Percentiles rank a stretch among this genome's conserved stretches.
phyloP scores from a whole-genome alignment of 225 moss, liverwort and hornwort species.

The Thuidium tamariscinum region DNA sequence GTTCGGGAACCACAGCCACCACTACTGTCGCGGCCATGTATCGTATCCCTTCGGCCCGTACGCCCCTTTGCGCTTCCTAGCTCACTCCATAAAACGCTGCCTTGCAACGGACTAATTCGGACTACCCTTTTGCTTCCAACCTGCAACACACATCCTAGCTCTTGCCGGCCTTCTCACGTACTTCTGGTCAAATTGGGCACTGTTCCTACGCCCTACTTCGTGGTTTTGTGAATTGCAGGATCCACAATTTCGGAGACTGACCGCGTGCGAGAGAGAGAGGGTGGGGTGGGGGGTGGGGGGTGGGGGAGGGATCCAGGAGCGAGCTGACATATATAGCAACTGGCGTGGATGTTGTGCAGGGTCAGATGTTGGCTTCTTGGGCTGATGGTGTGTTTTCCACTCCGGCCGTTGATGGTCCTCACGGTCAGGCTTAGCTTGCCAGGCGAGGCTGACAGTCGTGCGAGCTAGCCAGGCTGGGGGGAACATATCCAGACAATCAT shows the following conservation, averaged over 20 bases:
- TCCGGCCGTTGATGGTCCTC: neutral
- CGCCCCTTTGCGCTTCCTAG: neutral
- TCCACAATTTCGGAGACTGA: neutral
- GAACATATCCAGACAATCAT: slow-evolving; percentile 1
- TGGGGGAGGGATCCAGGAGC: neutral
- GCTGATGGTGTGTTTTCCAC: slow-evolving; percentile 8
- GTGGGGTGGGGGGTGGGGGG: neutral
- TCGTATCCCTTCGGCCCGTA: no score
- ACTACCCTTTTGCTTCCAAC: neutral
- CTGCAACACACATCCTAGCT: neutral
- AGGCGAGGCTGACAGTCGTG: neutral
- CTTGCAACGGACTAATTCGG: neutral
- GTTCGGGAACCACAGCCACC: neutral
- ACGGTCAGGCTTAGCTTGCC: neutral
- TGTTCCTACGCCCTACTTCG: neutral
- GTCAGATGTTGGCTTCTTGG: slow-evolving; percentile 9
- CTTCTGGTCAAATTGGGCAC: neutral
- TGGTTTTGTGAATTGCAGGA: neutral
- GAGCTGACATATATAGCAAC: slow-evolving; percentile 6
- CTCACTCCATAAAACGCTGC: neutral
- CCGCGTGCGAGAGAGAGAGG: neutral
- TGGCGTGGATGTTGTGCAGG: slow-evolving; percentile 29
- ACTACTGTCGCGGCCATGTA: neutral
- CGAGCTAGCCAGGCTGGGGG: neutral
- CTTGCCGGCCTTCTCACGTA: neutral